Percentiles rank a stretch among this genome's conserved stretches.
phyloP scores from a whole-genome alignment of 139 green algal species.

The Bryopsis sp. region DNA sequence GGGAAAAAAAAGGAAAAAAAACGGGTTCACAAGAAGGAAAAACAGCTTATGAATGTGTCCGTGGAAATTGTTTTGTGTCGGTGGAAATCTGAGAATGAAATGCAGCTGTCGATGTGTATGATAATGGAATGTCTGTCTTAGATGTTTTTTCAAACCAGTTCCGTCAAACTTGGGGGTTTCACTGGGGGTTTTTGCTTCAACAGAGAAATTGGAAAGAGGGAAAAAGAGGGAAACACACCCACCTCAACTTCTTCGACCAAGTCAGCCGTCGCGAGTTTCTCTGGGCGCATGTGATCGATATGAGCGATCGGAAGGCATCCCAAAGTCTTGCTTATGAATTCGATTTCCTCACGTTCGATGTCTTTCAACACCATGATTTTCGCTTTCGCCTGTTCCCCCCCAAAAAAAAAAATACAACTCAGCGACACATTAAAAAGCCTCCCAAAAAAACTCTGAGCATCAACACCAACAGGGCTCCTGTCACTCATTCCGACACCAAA shows the following conservation, averaged over 20 bases:
- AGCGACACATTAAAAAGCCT: not conserved
- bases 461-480: not conserved
- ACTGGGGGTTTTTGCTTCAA: slow-evolving; percentile 7
- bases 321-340: slow-evolving; percentile 97
- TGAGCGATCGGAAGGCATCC: slow-evolving; percentile 90
- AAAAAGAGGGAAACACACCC: slow-evolving; percentile 23
- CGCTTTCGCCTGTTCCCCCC: slow-evolving; percentile 76
- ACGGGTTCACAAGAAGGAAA: too few relatives aligned
- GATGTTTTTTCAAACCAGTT: too few relatives aligned
- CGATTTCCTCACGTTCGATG: slow-evolving; percentile 97
- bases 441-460: not conserved
- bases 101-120: too few relatives aligned
- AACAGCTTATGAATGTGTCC: too few relatives aligned
- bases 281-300: slow-evolving; percentile 86
- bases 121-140: too few relatives aligned
- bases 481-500: not conserved
- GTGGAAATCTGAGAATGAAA: too few relatives aligned
- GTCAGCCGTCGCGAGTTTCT: slow-evolving; percentile 88
- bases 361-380: slow-evolving; percentile 99
- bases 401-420: too few relatives aligned
- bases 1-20: too few relatives aligned
- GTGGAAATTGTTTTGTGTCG: too few relatives aligned
- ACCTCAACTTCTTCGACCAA: slow-evolving; percentile 76
- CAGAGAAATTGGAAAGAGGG: slow-evolving; percentile 9
- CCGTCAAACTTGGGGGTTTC: too few relatives aligned